Evolutionary conservation across 1,284 basidiomycete species (phyloP).

Genomic region (Filobasidium uniguttulatum): DNA sequence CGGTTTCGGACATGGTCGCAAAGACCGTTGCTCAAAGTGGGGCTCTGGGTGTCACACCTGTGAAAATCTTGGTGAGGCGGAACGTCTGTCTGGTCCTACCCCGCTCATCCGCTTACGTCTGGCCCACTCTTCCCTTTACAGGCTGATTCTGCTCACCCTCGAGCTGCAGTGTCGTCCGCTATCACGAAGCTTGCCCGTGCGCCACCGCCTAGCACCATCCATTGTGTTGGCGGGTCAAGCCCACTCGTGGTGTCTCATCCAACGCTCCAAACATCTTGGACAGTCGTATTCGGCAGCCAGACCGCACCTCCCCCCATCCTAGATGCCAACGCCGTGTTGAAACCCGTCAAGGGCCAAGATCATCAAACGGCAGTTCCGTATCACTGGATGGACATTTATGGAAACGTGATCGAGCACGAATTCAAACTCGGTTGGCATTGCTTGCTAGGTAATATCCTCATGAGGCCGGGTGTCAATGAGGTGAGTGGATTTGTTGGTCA

Average conservation of each 20-base stretch:
- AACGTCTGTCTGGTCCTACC: too few relatives aligned
- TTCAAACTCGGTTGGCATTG: not conserved
- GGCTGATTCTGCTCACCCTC: too few relatives aligned
- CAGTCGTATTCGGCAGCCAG: not conserved
- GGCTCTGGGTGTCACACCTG: too few relatives aligned
- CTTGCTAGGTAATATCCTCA: constrained; percentile 7
- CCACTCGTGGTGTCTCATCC: not conserved
- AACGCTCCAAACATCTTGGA: not conserved
- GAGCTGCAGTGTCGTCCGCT: too few relatives aligned
- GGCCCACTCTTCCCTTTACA: too few relatives aligned
- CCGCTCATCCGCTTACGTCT: too few relatives aligned
- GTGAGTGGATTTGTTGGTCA: not conserved
- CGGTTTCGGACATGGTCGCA: too few relatives aligned
- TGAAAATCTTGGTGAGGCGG: too few relatives aligned
- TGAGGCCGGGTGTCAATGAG: constrained; percentile 13
- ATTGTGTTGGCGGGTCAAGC: constrained; percentile 2
- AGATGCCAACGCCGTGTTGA: not conserved
- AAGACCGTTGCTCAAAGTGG: too few relatives aligned
- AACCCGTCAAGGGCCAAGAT: not conserved
- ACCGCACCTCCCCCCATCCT: not conserved
- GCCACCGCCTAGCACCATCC: not conserved
- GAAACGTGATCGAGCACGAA: not conserved
- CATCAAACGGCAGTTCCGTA: not conserved
- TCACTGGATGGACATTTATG: constrained; percentile 13
- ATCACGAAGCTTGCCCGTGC: too few relatives aligned